These are phyloP conservation scores for Polyplosphaeria fusca DNA, from an alignment of 495 filamentous ascomycete species.

Conservation along the genomic window DNA sequence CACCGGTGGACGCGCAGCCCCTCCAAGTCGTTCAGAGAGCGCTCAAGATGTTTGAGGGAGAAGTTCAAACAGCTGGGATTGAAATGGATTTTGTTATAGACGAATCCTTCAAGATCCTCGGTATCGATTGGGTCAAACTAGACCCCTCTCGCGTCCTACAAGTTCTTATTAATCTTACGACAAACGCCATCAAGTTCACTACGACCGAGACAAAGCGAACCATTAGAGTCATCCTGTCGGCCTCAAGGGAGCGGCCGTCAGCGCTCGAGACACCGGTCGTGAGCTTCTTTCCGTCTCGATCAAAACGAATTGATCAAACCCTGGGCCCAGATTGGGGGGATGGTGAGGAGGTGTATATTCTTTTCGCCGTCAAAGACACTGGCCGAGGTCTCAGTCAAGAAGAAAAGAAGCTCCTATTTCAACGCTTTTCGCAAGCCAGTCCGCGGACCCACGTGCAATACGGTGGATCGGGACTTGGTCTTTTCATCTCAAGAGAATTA, in stretches of 20 bases:
- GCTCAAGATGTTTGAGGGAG: slow-evolving; percentile 69
- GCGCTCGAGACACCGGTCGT: slow-evolving; percentile 44
- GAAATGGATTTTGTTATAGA: slow-evolving; percentile 60
- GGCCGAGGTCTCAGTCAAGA: slow-evolving; percentile 71
- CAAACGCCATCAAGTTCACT: slow-evolving; percentile 49
- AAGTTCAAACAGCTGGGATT: slow-evolving; percentile 66
- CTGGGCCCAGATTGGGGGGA: slow-evolving; percentile 60
- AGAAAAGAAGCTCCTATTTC: slow-evolving; percentile 72
- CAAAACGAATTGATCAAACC: slow-evolving; percentile 48
- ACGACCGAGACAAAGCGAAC: slow-evolving; percentile 49
- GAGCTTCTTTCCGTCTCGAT: slow-evolving; percentile 40
- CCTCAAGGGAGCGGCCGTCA: slow-evolving; percentile 54
- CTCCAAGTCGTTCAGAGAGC: slow-evolving; percentile 62
- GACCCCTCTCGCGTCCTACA: slow-evolving; percentile 72
- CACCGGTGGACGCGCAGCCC: slow-evolving; percentile 66
- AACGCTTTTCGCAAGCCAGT: slow-evolving; percentile 75
- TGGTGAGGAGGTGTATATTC: slow-evolving; percentile 65
- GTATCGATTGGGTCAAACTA: slow-evolving; percentile 63
- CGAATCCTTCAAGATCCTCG: slow-evolving; percentile 51
- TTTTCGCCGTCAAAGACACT: slow-evolving; percentile 73
- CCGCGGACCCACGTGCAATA: slow-evolving; percentile 78
- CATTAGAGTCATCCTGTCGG: slow-evolving; percentile 69
- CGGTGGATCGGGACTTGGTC: slow-evolving; percentile 75
- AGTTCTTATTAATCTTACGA: slow-evolving; percentile 54
- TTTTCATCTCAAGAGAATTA: slow-evolving; percentile 76